phyloP scores from a whole-genome alignment of 2,329 filamentous ascomycete species.

The Nigrograna mackinnonii region DNA sequence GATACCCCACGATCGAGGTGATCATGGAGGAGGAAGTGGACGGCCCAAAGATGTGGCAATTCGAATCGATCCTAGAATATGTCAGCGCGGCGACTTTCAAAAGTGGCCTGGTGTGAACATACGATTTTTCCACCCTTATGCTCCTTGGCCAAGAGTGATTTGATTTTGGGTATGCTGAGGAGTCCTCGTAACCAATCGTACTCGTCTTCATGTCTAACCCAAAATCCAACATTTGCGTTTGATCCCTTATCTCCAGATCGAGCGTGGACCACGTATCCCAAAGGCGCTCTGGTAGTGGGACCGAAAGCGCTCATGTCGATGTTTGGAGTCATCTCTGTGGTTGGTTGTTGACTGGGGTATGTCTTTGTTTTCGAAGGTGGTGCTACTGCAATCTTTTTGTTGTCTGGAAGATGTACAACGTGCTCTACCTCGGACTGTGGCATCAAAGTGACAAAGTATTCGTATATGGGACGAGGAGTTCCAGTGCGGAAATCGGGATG shows the following conservation, averaged over 20 bases:
- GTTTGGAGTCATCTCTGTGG: constrained; percentile 25
- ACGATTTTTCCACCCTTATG: background rate
- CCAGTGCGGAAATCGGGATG: constrained; percentile 4
- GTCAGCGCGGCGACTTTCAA: too few relatives aligned
- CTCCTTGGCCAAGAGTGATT: constrained; percentile 11
- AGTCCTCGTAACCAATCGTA: constrained; percentile 13
- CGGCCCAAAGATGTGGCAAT: too few relatives aligned
- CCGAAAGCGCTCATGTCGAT: constrained; percentile 29
- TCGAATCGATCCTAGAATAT: too few relatives aligned
- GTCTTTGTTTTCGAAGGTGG: background rate
- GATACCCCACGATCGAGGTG: too few relatives aligned
- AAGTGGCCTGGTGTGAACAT: too few relatives aligned
- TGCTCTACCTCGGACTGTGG: background rate
- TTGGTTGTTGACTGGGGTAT: background rate
- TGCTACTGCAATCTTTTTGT: too few relatives aligned
- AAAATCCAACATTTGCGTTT: constrained; percentile 43
- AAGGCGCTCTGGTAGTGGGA: constrained; percentile 9
- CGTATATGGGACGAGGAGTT: constrained; percentile 3
- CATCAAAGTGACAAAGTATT: constrained; percentile 9
- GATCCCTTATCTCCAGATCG: constrained; percentile 34
- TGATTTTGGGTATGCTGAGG: constrained; percentile 8
- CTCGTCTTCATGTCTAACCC: constrained; percentile 13
- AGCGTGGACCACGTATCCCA: constrained; percentile 44
- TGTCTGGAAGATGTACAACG: background rate
- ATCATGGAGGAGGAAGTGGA: too few relatives aligned